A percentile compares a stretch with the other conserved stretches of the same genome.
Conservation (phyloP, 768 basidiomycete species). For the Collybia sordida region DNA sequence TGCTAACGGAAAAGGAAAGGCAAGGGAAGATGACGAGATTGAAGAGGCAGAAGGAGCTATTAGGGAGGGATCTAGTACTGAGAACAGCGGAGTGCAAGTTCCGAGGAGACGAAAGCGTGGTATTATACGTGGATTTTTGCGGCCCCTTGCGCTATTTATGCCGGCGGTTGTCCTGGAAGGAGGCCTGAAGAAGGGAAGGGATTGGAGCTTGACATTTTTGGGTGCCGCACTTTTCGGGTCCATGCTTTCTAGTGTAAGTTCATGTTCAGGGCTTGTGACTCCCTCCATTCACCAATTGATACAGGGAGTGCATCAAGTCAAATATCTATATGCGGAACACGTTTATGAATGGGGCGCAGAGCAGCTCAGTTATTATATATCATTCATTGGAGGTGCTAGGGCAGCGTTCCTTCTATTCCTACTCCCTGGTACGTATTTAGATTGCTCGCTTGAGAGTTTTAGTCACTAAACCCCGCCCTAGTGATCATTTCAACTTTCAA, state of each 20-base stretch:
- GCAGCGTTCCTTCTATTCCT: slow-evolving; percentile 59
- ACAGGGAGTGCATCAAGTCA: slow-evolving; percentile 77
- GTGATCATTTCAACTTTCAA: slow-evolving; percentile 67
- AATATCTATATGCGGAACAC: slow-evolving; percentile 79
- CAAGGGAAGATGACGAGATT: not conserved
- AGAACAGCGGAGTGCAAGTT: not conserved
- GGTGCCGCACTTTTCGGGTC: slow-evolving; percentile 60
- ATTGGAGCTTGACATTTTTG: slow-evolving; percentile 81
- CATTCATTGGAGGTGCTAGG: slow-evolving; percentile 59
- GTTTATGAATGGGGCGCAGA: slow-evolving; percentile 71
- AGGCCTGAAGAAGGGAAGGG: slow-evolving; percentile 46
- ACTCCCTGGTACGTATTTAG: slow-evolving; percentile 33
- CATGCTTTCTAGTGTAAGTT: slow-evolving; percentile 65
- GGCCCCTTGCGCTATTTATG: slow-evolving; percentile 71
- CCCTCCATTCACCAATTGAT: slow-evolving; percentile 1
- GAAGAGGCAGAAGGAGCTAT: slow-evolving; percentile 14
- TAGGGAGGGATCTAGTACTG: slow-evolving; percentile 13
- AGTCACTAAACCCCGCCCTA: slow-evolving; percentile 20
- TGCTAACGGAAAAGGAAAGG: slow-evolving; percentile 20
- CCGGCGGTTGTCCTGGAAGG: slow-evolving; percentile 51
- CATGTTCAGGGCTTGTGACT: not conserved
- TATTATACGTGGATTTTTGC: slow-evolving; percentile 38
- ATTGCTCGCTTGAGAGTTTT: not conserved
- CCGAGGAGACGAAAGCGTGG: slow-evolving; percentile 14
- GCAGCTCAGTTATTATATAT: slow-evolving; percentile 76